phyloP scores from a whole-genome alignment of 1,284 basidiomycete species.

The Peniophora sp. region DNA sequence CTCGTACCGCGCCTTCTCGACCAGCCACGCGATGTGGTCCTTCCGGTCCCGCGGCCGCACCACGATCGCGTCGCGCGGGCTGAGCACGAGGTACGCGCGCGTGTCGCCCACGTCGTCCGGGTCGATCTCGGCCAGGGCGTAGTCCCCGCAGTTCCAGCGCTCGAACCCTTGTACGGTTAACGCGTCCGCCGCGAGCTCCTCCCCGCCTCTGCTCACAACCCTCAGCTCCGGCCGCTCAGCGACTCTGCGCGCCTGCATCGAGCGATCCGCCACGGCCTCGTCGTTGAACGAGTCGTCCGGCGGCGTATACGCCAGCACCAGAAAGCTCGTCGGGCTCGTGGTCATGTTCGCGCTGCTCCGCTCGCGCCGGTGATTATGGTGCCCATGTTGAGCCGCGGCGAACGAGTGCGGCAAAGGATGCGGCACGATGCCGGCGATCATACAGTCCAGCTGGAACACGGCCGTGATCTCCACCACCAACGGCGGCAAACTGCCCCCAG shows the following conservation, averaged over 20 bases:
- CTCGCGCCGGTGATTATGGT: constrained; percentile 14
- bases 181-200: constrained; percentile 85
- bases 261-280: constrained; percentile 66
- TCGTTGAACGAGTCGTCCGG: constrained; percentile 58
- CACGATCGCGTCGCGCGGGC: constrained; percentile 81
- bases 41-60: constrained; percentile 81
- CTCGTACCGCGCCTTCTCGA: constrained; percentile 80
- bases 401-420: constrained; percentile 43
- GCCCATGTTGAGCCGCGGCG: constrained; percentile 1
- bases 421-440: constrained; percentile 87
- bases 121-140: constrained; percentile 53
- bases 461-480: constrained; percentile 81
- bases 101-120: constrained; percentile 28
- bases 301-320: constrained; percentile 78
- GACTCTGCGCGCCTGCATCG: constrained; percentile 68
- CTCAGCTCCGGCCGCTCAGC: constrained; percentile 89
- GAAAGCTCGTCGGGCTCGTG: constrained; percentile 50
- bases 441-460: constrained; percentile 91
- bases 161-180: constrained; percentile 76
- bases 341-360: constrained; percentile 13
- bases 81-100: constrained; percentile 70
- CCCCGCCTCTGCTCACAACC: constrained; percentile 83
- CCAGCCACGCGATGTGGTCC: constrained; percentile 92
- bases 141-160: constrained; percentile 90
- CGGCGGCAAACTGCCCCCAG: constrained; percentile 39